Evolutionary conservation across 208 protist genomes (phyloP).

Genomic region (Crithidia fasciculata): DNA sequence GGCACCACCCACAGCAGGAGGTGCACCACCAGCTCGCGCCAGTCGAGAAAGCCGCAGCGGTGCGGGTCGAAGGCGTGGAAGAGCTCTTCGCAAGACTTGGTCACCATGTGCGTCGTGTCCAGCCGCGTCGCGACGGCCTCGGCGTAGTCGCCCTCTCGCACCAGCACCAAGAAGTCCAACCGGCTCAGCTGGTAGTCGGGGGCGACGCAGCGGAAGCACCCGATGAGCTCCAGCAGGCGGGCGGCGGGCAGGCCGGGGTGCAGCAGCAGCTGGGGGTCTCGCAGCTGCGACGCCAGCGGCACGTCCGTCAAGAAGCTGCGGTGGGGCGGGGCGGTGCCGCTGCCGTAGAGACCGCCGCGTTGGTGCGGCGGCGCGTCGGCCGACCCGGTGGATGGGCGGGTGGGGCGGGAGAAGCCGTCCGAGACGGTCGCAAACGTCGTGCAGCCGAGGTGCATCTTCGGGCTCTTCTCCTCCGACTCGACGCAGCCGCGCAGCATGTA

Average conservation of each 20-base stretch:
- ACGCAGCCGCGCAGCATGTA: slow-evolving; percentile 77
- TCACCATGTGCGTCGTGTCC: slow-evolving; percentile 14
- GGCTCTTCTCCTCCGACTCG: slow-evolving; percentile 65
- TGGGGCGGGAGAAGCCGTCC: neutral
- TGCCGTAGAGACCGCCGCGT: neutral
- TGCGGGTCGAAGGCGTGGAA: slow-evolving; percentile 74
- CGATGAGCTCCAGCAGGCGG: slow-evolving; percentile 68
- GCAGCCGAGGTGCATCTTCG: slow-evolving; percentile 82
- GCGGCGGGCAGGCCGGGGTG: slow-evolving; percentile 63
- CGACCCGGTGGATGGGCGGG: neutral
- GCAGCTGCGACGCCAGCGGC: slow-evolving; percentile 49
- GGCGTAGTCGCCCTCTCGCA: slow-evolving; percentile 65
- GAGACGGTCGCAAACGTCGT: slow-evolving; percentile 70
- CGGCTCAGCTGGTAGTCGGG: slow-evolving; percentile 71
- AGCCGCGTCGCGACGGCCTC: slow-evolving; percentile 34
- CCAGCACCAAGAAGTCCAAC: slow-evolving; percentile 67
- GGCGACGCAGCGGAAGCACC: slow-evolving; percentile 65
- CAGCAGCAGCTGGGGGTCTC: slow-evolving; percentile 33
- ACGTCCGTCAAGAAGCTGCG: slow-evolving; percentile 74
- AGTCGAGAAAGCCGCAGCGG: slow-evolving; percentile 74
- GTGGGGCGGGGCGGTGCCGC: slow-evolving; percentile 19
- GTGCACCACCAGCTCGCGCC: slow-evolving; percentile 85
- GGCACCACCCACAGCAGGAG: slow-evolving; percentile 84
- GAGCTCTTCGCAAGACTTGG: slow-evolving; percentile 47
- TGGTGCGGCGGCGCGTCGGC: neutral